Evolutionary conservation across 805 yeast genomes (phyloP), one percentile per base, ranked within the genome.

Genomic region (Ogataea glucozyma): DNA sequence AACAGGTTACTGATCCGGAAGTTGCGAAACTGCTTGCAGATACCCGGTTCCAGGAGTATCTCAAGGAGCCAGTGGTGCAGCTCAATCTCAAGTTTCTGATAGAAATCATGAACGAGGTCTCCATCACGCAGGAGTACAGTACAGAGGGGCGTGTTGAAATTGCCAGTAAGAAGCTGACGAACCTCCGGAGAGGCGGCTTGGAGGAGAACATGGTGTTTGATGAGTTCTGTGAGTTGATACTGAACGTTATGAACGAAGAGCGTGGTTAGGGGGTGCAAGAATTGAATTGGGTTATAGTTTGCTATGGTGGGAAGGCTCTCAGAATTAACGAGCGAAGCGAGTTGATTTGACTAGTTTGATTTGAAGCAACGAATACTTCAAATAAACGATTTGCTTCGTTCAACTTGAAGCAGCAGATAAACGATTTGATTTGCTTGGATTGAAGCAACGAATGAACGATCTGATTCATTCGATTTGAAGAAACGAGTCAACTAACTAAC

Each of bases 121-220:
- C 57, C 1, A 40, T 77, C 2, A 67, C 83, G 3, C 71, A 72
- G 9, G 86, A 80, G 49, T 63, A 66, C 17, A 70, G 72, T 14
- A 45, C 60, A 8, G 88, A 82, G 18, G 80, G 81, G 16, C 62
- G 86, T 26, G 50, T 66, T 18, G 82, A 76, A 19, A 71, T 83
- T 10, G 86, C 86, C 2, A 73, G 79, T 47, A 72, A 77, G 51
- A 80, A 83, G 51, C 65, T 87, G 8, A 69, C 77, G 6, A 79
- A 78, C 41, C 64, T 87, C 12, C 64, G 95, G 24, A 58, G 56
- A 3, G 83, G 84, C 4, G 95, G 95, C 0, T 41, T 69, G 0
- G 88, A 86, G 51, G 77, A 76, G 38, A 87, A 87, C 55, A 78
- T 69, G 47, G 62, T 81, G 18, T 79, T 87, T 4, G 90, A 85